These are phyloP conservation scores for Entophlyctis luteolus DNA, from an alignment of 192 early-diverging fungal species.

Conservation along the genomic window DNA sequence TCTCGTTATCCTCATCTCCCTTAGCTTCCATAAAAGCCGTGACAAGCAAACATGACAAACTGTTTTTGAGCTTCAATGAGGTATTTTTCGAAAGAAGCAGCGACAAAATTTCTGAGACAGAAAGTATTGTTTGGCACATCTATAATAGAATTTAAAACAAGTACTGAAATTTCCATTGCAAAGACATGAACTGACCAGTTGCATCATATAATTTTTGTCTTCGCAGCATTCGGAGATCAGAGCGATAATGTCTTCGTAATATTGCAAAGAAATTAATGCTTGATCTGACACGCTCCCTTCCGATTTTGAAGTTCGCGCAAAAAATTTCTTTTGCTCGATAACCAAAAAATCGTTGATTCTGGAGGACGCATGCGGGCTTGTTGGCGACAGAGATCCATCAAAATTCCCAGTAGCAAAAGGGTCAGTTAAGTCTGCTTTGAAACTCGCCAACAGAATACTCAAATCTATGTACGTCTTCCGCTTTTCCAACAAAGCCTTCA, in stretches of 20 bases:
- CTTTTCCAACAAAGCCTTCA: slow-evolving; percentile 24
- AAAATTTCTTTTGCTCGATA: neutral
- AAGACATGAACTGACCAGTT: slow-evolving; percentile 13
- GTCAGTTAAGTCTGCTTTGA: slow-evolving; percentile 1
- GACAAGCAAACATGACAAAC: slow-evolving; percentile 12
- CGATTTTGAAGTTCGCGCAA: neutral
- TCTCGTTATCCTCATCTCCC: slow-evolving; percentile 24
- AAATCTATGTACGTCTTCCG: slow-evolving; percentile 14
- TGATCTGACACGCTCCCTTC: neutral
- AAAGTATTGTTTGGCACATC: slow-evolving; percentile 32
- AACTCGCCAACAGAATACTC: neutral
- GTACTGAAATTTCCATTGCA: neutral
- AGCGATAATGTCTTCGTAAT: slow-evolving; percentile 23
- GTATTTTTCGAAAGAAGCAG: slow-evolving; percentile 5
- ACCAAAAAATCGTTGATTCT: too few relatives aligned
- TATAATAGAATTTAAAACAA: neutral
- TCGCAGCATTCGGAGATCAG: slow-evolving; percentile 31
- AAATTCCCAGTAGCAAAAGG: too few relatives aligned
- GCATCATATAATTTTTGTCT: slow-evolving; percentile 29
- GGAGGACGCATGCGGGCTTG: too few relatives aligned
- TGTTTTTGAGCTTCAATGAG: neutral
- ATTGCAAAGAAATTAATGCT: slow-evolving; percentile 11
- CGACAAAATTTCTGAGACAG: slow-evolving; percentile 3
- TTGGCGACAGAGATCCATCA: neutral
- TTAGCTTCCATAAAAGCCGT: slow-evolving; percentile 18